These are phyloP conservation scores for Naegleria fowleri DNA, from an alignment of 208 protist genomes.

Conservation along the genomic window DNA sequence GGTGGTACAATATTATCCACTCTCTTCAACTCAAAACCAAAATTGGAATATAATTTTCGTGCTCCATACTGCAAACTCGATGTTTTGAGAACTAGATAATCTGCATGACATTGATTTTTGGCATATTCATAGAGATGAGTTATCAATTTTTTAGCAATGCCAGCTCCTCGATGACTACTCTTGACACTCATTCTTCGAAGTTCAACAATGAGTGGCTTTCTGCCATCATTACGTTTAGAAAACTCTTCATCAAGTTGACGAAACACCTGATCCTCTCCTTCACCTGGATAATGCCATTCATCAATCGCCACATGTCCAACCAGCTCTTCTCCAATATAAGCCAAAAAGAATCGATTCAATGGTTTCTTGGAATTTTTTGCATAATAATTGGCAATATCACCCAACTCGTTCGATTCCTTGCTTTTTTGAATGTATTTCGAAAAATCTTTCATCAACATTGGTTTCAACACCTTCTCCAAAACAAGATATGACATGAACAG, in stretches of 20 bases:
- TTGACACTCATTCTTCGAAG: background rate
- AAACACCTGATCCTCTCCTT: background rate
- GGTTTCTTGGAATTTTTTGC: background rate
- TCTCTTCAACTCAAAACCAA: background rate
- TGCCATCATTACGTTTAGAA: background rate
- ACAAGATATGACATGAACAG: background rate
- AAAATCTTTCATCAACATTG: background rate
- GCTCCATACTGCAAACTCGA: background rate
- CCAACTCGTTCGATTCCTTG: background rate
- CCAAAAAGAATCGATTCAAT: background rate
- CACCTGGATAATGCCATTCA: background rate
- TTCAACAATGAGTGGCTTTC: background rate
- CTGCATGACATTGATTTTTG: background rate
- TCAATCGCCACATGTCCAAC: background rate
- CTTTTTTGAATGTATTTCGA: background rate
- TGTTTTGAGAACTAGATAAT: background rate
- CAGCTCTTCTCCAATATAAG: background rate
- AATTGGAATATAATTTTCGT: background rate
- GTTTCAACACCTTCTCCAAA: background rate
- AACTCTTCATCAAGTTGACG: background rate
- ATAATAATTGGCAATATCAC: background rate
- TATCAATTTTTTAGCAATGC: background rate
- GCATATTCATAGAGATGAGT: background rate
- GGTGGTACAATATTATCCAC: background rate
- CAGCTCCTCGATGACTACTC: background rate